Conservation (phyloP, 2,329 filamentous ascomycete species). For the Fonsecaea monophora region DNA sequence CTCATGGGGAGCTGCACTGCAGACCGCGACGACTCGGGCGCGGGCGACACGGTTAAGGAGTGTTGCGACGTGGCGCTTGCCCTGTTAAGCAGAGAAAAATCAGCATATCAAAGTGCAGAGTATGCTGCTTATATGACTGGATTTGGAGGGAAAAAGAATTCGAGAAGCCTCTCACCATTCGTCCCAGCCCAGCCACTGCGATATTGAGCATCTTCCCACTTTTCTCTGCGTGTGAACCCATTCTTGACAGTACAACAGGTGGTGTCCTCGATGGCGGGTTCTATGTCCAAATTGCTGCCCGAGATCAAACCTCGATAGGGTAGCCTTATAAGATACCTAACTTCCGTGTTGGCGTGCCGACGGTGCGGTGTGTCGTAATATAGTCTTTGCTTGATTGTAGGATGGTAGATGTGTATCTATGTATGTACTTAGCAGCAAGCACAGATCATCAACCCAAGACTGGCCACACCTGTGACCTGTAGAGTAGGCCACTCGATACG, state of each 20-base stretch:
- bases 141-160: slow-evolving; percentile 58
- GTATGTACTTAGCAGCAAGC: too few species aligned
- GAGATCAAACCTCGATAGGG: background rate
- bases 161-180: slow-evolving; percentile 49
- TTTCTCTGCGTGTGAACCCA: background rate
- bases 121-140: slow-evolving; percentile 46
- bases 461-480: too few species aligned
- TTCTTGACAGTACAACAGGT: background rate
- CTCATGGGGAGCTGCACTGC: slow-evolving; percentile 60
- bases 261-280: background rate
- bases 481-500: too few species aligned
- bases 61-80: slow-evolving; percentile 59
- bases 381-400: too few species aligned
- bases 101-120: slow-evolving; percentile 43
- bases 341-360: background rate
- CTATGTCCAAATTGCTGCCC: background rate
- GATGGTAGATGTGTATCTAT: too few species aligned
- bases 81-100: slow-evolving; percentile 39
- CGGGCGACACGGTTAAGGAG: slow-evolving; percentile 56
- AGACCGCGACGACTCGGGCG: slow-evolving; percentile 59
- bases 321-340: background rate
- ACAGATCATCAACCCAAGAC: too few species aligned
- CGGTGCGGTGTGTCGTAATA: too few species aligned
- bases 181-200: slow-evolving; percentile 58
- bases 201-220: slow-evolving; percentile 48